These are phyloP conservation scores for Periconia sp. DNA, from an alignment of 2,329 filamentous ascomycete species.

Conservation along the genomic window DNA sequence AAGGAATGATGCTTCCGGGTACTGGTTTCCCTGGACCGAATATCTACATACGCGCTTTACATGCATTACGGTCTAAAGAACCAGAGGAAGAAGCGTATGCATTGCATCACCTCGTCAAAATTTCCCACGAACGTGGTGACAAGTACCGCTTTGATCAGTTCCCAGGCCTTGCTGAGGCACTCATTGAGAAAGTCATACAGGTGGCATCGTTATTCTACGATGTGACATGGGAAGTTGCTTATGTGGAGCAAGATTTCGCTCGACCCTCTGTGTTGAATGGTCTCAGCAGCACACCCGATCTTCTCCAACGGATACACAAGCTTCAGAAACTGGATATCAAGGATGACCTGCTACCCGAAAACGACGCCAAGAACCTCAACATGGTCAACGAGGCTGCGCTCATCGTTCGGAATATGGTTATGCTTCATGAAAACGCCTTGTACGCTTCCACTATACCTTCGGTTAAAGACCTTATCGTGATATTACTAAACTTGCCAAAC, in stretches of 20 bases:
- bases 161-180: constrained; percentile 80
- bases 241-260: constrained; percentile 55
- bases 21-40: constrained; percentile 76
- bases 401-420: constrained; percentile 94
- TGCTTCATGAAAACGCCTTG: constrained; percentile 82
- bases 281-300: constrained; percentile 66
- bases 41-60: constrained; percentile 86
- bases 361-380: constrained; percentile 70
- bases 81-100: constrained; percentile 87
- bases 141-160: constrained; percentile 96
- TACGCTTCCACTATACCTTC: constrained; percentile 76
- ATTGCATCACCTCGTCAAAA: constrained; percentile 89
- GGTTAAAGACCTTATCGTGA: constrained; percentile 79
- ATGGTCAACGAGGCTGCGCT: constrained; percentile 83
- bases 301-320: constrained; percentile 70
- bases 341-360: constrained; percentile 69
- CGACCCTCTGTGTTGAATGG: constrained; percentile 62
- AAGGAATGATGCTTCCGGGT: constrained; percentile 63
- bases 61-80: constrained; percentile 78
- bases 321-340: constrained; percentile 62
- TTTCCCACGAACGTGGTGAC: constrained; percentile 90
- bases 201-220: constrained; percentile 79
- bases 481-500: constrained; percentile 75
- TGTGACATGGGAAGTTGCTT: constrained; percentile 78
- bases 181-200: constrained; percentile 82